phyloP scores from a whole-genome alignment of 768 basidiomycete genomes.

The Xerocomus brunneocitrinus region DNA sequence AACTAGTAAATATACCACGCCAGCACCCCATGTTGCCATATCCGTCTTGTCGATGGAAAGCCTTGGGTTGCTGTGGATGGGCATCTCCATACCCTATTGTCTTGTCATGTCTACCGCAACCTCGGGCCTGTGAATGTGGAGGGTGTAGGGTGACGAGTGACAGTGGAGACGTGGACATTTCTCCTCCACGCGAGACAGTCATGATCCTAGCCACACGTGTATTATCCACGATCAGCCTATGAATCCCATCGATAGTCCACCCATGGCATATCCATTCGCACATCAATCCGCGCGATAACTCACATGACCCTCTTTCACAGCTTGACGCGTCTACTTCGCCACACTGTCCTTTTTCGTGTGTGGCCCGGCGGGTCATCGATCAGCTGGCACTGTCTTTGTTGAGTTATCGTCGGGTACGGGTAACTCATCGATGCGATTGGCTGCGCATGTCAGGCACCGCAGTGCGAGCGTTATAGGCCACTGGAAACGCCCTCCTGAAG shows the following conservation, averaged over 20 bases:
- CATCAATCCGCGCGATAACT: conserved; percentile 13
- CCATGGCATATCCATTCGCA: not conserved
- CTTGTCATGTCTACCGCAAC: not conserved
- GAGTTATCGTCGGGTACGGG: not conserved
- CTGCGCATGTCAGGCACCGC: conserved; percentile 4
- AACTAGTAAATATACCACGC: not conserved
- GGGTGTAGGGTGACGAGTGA: conserved; percentile 15
- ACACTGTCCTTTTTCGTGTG: not conserved
- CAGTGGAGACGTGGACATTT: not conserved
- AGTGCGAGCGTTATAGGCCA: not conserved
- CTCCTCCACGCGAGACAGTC: conserved; percentile 1
- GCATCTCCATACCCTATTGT: conserved; percentile 9
- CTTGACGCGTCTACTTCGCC: not conserved
- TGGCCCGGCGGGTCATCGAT: no score
- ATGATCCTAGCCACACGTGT: conserved; percentile 1
- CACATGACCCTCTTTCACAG: conserved; percentile 4
- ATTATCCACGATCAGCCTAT: conserved; percentile 7
- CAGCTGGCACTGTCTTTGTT: not conserved
- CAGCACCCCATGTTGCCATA: conserved; percentile 10
- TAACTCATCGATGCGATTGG: not conserved
- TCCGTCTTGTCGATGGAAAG: conserved; percentile 18
- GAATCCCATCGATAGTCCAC: conserved; percentile 21
- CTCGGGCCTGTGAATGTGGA: conserved; percentile 6
- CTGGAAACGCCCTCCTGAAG: not conserved
- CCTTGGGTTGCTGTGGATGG: conserved; percentile 17